Percentiles rank a stretch among this genome's conserved stretches.
phyloP scores from a whole-genome alignment of 2,329 filamentous ascomycete species.

The Aspergillus niger region DNA sequence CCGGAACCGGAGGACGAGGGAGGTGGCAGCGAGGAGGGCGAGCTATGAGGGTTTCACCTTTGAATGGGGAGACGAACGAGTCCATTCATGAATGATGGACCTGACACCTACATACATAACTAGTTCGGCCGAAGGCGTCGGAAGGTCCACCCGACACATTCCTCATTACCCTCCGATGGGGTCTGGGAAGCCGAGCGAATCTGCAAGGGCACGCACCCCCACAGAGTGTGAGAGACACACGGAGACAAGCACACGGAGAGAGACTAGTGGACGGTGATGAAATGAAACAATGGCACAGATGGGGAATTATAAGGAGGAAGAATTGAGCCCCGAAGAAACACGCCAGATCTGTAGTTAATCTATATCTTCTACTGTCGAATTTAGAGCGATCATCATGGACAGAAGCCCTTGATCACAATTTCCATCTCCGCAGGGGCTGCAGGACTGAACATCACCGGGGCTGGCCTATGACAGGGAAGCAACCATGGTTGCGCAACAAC shows the following conservation, averaged over 20 bases:
- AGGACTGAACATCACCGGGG: neutral
- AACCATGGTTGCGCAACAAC: neutral
- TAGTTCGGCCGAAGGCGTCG: neutral
- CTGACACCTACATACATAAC: neutral
- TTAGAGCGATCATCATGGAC: neutral
- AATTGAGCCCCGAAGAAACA: neutral
- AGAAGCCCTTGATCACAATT: neutral
- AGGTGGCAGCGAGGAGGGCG: constrained; percentile 47
- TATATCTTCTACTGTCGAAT: neutral
- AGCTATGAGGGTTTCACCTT: constrained; percentile 31
- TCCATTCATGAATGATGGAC: neutral
- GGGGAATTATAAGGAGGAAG: neutral
- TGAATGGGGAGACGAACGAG: neutral
- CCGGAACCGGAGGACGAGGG: constrained; percentile 30
- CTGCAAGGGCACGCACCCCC: neutral
- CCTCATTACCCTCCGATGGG: neutral
- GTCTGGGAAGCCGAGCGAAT: neutral
- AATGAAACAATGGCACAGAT: neutral
- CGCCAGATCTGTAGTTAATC: neutral
- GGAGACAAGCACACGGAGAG: too few relatives aligned
- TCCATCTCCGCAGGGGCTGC: neutral
- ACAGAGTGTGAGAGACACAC: too few relatives aligned
- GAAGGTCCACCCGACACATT: neutral
- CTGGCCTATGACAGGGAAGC: neutral
- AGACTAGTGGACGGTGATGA: too few relatives aligned